phyloP scores from a whole-genome alignment of 2,329 filamentous ascomycete genomes.

The Biscogniauxia mediterranea region DNA sequence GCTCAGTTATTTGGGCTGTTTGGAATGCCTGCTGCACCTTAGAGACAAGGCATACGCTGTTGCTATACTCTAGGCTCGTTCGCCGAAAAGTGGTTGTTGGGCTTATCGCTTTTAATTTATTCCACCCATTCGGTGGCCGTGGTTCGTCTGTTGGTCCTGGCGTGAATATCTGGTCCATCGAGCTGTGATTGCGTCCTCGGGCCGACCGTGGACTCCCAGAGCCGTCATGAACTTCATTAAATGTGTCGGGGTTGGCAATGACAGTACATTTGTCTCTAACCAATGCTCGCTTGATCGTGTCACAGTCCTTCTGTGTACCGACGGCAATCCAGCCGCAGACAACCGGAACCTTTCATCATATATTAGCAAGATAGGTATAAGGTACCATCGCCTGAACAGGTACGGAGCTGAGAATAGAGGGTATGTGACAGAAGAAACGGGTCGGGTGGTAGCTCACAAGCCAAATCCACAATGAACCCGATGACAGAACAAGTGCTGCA shows the following conservation, averaged over 20 bases:
- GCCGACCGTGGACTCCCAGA: too few species aligned
- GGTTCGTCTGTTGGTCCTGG: neutral
- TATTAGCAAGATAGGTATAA: neutral
- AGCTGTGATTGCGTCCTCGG: constrained; percentile 2
- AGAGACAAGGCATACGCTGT: neutral
- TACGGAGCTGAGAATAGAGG: too few species aligned
- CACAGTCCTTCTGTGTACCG: constrained; percentile 13
- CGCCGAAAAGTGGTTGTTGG: neutral
- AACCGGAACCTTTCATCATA: constrained; percentile 11
- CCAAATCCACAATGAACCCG: constrained; percentile 20
- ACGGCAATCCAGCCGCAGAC: constrained; percentile 18
- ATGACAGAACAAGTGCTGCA: constrained; percentile 15
- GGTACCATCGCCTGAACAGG: too few species aligned
- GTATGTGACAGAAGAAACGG: too few species aligned
- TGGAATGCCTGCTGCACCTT: constrained; percentile 11
- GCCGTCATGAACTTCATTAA: too few species aligned
- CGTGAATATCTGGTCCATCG: neutral
- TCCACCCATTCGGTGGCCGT: neutral
- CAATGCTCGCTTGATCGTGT: constrained; percentile 11
- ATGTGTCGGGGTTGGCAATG: neutral
- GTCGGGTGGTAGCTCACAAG: constrained; percentile 9
- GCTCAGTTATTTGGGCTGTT: constrained; percentile 3
- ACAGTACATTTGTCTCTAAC: constrained; percentile 10
- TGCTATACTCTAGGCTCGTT: neutral
- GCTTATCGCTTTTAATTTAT: too few species aligned